Conservation (phyloP, 2,329 filamentous ascomycete species). For the Leptographium procerum region DNA sequence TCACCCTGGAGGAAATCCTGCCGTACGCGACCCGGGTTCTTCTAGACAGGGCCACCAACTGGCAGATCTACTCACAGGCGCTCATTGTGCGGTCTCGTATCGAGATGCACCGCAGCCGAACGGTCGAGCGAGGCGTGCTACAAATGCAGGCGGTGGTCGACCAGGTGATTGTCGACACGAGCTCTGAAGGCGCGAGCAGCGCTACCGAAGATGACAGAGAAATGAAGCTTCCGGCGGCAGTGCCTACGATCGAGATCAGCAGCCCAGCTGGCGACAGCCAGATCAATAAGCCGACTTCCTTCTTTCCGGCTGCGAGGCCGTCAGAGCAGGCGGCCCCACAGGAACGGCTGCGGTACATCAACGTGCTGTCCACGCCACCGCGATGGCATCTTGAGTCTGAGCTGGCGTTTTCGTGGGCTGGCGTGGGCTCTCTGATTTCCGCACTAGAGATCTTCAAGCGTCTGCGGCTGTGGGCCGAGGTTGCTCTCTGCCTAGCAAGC, state of each 20-base stretch:
- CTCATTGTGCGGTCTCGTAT: conserved; percentile 81
- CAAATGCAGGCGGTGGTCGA: conserved; percentile 94
- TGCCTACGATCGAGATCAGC: conserved; percentile 36
- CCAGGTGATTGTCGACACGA: conserved; percentile 82
- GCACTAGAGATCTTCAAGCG: conserved; percentile 94
- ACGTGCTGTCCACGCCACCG: conserved; percentile 71
- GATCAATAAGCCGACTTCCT: conserved; percentile 53
- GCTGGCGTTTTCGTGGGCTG: conserved; percentile 84
- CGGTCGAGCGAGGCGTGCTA: conserved; percentile 76
- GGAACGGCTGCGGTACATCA: conserved; percentile 71
- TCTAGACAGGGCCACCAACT: conserved; percentile 82
- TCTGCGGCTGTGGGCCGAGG: conserved; percentile 87
- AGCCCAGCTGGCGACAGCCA: conserved; percentile 17
- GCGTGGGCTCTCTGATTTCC: conserved; percentile 74
- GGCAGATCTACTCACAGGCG: conserved; percentile 95
- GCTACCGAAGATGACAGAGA: neutral
- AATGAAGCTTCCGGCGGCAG: conserved; percentile 17
- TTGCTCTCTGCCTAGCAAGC: conserved; percentile 74
- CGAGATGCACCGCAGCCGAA: conserved; percentile 76
- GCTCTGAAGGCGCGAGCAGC: conserved; percentile 8
- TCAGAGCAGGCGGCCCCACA: conserved; percentile 67
- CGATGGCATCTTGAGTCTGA: conserved; percentile 93
- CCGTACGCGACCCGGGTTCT: conserved; percentile 86
- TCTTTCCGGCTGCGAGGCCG: conserved; percentile 65
- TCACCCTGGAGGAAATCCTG: conserved; percentile 87